Base-by-base conservation (phyloP, 139 green algal genomes). In the Marvania coccoides region DNA sequence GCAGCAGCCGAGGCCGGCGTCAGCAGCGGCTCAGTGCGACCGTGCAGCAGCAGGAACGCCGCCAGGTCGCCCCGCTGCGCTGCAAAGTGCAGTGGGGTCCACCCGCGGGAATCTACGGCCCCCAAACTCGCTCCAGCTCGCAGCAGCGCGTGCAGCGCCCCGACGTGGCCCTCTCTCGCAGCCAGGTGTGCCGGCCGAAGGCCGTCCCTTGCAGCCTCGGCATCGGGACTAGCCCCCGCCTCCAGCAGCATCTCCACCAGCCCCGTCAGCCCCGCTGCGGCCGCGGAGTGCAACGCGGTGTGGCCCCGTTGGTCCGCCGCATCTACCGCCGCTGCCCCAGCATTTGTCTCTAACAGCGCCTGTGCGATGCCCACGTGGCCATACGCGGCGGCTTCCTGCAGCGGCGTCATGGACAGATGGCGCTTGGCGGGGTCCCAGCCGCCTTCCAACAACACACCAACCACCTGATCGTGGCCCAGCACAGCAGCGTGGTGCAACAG, bases 271-370 rank as follows among this genome's bases (percentile, higher is more conserved):
- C 59, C 69, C 61, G 45, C 53, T 45, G 69, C 61, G 29, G 77
- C 77, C 13, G 73, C 73, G 53, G 67, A 76, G 64, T 77, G 65
- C 34, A 84, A 60, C 2, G 73, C 55, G 7, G 77, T 84, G 5
- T 34, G 68, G 14, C 73, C 77, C 23, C 54, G 58, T 36, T 75
- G 47, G 45, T 77, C 71, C 7, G 23, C 35, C 4, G 55, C 72
- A 47, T 75, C 30, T 37, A 80, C 38, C 5, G 36, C 28, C 14
- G 61, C 61, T 46, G 28, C 30, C 7, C 15, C 15, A 42, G 5
- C 29, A 76, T 47, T 31, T 24, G 60, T 46, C 45, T 47, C 29
- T 1, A 84, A 39, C 1, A 84, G 47, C 26, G 42, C 29, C 39
- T 69, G 36, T 10, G 74, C 73, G 2, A 72, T 48, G 3, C 35